Base-by-base conservation (phyloP, 495 filamentous ascomycete species). In the Penicillium simplicissimum region DNA sequence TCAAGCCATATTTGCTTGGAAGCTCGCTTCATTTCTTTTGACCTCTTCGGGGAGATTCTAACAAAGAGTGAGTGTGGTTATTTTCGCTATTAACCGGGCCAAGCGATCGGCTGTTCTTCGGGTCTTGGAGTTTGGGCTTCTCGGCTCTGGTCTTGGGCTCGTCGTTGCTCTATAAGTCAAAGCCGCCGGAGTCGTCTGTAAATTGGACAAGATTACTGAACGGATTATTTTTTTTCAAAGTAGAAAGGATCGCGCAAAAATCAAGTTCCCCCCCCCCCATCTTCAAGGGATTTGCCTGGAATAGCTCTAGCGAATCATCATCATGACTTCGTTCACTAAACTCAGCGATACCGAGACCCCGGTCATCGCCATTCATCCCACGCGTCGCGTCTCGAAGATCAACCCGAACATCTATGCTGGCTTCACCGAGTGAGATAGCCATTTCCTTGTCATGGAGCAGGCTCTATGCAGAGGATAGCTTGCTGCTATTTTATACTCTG, bases 331-430 rank as follows among this genome's bases (percentile, higher is more conserved):
- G 23, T 91, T 89, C 68, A 90, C 88, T 15, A 85, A 84, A 60
- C 83, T 89, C 61, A 63, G 64, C 5, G 83, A 85, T 28, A 78
- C 76, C 53, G 82, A 85, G 57, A 79, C 75, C 49, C 82, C 88
- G 31, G 79, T 79, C 47, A 86, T 92, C 61, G 80, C 81, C 59
- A 77, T 90, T 34, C 82, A 90, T 66, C 74, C 85, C 1, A 66
- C 75, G 13, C 81, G 85, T 61, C 81, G 80, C 57, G 74, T 91
- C 60, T 86, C 86, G 31, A 86, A 86, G 68, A 90, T 92, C 65
- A 85, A 89, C 69, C 81, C 83, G 15, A 90, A 88, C 65, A 89
- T 87, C 66, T 91, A 91, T 80, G 86, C 87, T 45, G 88, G 88
- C 10, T 92, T 92, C 68, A 88, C 85, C 55, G 89, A 91, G 88